Evolutionary conservation across 2,329 filamentous ascomycete genomes (phyloP), one percentile per base, ranked within the genome.

Genomic region (Ceratocystis cacaofunesta): DNA sequence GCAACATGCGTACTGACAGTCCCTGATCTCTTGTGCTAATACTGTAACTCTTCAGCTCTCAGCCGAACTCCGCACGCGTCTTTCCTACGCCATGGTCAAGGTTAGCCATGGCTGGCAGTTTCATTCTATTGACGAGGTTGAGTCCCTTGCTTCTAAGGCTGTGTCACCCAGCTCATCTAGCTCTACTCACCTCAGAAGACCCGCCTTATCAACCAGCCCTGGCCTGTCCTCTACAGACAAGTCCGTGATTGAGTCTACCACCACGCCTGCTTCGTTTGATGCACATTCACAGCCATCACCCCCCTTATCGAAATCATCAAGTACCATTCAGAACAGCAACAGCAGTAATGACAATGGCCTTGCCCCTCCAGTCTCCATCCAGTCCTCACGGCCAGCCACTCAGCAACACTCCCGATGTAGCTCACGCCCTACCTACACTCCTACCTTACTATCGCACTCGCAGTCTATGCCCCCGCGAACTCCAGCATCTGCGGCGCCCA

Each of bases 71-170:
- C 88, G 87, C 72, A 86, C 90, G 62, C 88, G 90, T 71, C 81
- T 97, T 32, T 90, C 90, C 5, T 96, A 96, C 74, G 92, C 92
- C 69, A 94, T 95, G 82, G 82, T 95, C 72, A 96, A 96, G 75
- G 88, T 96, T 50, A 90, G 90, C 73, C 86, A 95, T 72, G 90
- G 90, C 67, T 94, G 91, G 87, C 88, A 95, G 75, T 82, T 86
- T 62, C 85, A 87, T 69, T 85, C 85, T 19, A 84, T 94, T 66
- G 85, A 88, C 65, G 88, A 92, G 74, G 83, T 92, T 36, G 90
- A 92, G 75, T 84, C 83, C 60, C 76, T 90, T 50, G 84, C 88
- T 8, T 89, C 88, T 1, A 85, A 87, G 64, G 81, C 81, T 66
- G 82, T 79, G 22, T 89, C 87, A 0, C 84, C 85, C 30, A 77